Evolutionary conservation across 768 basidiomycete genomes (phyloP).

Genomic region (Leucocoprinus leucothites): DNA sequence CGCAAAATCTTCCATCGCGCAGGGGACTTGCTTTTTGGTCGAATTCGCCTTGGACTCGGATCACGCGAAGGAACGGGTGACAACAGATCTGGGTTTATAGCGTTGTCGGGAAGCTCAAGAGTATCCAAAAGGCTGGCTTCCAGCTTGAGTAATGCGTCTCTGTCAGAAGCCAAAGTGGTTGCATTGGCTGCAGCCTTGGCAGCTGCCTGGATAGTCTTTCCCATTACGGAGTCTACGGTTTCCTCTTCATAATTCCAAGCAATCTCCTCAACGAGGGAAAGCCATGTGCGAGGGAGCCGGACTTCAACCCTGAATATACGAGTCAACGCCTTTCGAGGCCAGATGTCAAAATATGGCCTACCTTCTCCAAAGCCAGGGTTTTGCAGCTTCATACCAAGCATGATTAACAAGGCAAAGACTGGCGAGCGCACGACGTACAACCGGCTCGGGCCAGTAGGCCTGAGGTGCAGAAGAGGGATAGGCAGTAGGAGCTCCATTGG

Average conservation of each 20-base stretch:
- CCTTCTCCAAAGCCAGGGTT: slow-evolving; percentile 85
- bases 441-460: slow-evolving; percentile 64
- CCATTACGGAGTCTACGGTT: slow-evolving; percentile 62
- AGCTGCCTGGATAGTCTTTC: slow-evolving; percentile 63
- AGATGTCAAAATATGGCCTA: slow-evolving; percentile 21
- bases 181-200: slow-evolving; percentile 59
- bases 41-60: slow-evolving; percentile 73
- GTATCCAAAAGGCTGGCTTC: slow-evolving; percentile 60
- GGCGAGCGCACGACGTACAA: slow-evolving; percentile 61
- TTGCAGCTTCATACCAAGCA: slow-evolving; percentile 79
- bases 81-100: slow-evolving; percentile 72
- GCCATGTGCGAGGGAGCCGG: slow-evolving; percentile 80
- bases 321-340: slow-evolving; percentile 3
- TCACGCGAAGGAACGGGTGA: slow-evolving; percentile 81
- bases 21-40: slow-evolving; percentile 77
- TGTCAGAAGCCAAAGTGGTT: slow-evolving; percentile 30
- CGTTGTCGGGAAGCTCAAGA: slow-evolving; percentile 60
- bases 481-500: slow-evolving; percentile 52
- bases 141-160: slow-evolving; percentile 46
- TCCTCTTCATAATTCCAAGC: slow-evolving; percentile 71
- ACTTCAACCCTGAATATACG: slow-evolving; percentile 55
- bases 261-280: slow-evolving; percentile 76
- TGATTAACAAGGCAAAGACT: slow-evolving; percentile 75
- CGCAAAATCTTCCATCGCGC: slow-evolving; percentile 82
- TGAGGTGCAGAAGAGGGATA: slow-evolving; percentile 75